Evolutionary conservation across 352 stramenopile genomes (phyloP), one percentile per base, ranked within the genome.

Genomic region (Phytophthora citrophthora): DNA sequence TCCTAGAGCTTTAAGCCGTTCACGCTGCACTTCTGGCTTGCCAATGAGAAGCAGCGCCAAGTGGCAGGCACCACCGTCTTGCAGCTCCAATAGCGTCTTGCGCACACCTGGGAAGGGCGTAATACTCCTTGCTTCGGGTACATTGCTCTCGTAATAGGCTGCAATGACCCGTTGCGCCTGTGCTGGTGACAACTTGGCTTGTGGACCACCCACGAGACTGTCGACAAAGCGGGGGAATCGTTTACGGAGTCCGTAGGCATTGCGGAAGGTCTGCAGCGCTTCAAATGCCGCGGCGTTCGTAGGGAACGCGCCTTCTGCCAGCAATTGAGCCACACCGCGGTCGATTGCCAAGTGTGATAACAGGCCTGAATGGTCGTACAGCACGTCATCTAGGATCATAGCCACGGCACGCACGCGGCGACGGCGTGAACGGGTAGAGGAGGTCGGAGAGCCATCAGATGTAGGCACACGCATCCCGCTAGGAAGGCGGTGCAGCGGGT

Each of bases 381-480:
- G 69, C 34, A 95, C 87, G 68, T 95, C 87, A 52, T 95, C 87
- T 20, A 95, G 76, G 65, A 91, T 93, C 75, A 95, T 91, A 36
- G 90, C 81, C 15, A 95, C 70, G 1, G 87, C 87, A 36, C 90
- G 78, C 31, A 95, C 77, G 43, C 84, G 84, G n/a, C 84, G 75
- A 44, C 53, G 54, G 11, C 31, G 47, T n/a, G 56, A 48, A 41
- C 43, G 32, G 4, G 39, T 15, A 29, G 52, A 43, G 18, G 52
- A 54, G 8, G 55, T 12, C 12, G 40, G 24, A 24, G 50, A 48
- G 2, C 11, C 31, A 32, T 48, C 23, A 11, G 24, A 11, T 4
- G 46, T 44, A 5, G 56, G 47, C 18, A 58, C 57, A 31, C 59
- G 64, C 69, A 74, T 71, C 5, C 59, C 64, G 38, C 59, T 74